Conservation (phyloP, 768 basidiomycete species). For the Phanerochaete sordida region DNA sequence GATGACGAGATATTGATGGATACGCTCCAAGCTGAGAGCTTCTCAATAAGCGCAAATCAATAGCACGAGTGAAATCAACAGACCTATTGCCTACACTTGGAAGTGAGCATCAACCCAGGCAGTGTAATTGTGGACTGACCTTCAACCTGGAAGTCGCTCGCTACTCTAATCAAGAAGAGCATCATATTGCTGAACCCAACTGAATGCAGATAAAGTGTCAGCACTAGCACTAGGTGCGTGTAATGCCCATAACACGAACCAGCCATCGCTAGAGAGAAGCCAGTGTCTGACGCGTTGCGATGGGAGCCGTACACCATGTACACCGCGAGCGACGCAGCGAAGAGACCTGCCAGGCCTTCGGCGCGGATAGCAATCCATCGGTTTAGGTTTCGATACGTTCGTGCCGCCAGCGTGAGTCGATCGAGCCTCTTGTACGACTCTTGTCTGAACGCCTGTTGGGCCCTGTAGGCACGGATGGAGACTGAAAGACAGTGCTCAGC, state of each 20-base stretch:
- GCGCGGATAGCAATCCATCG: constrained; percentile 10
- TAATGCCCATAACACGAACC: neutral
- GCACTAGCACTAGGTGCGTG: no score
- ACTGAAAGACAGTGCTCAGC: constrained; percentile 42
- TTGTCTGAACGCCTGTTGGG: constrained; percentile 8
- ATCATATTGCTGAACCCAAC: constrained; percentile 58
- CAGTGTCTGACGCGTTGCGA: constrained; percentile 1
- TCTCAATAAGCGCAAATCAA: constrained; percentile 2
- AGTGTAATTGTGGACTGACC: constrained; percentile 36
- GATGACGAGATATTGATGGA: constrained; percentile 50
- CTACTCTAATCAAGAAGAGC: constrained; percentile 45
- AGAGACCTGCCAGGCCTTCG: constrained; percentile 3
- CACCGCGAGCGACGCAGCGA: constrained; percentile 5
- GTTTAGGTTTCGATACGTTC: constrained; percentile 7
- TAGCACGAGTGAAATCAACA: neutral
- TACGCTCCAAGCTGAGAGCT: constrained; percentile 41
- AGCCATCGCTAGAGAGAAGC: constrained; percentile 10
- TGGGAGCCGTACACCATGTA: constrained; percentile 9
- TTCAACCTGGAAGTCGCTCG: constrained; percentile 44
- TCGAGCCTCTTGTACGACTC: constrained; percentile 6
- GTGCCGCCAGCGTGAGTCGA: constrained; percentile 1
- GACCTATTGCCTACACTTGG: constrained; percentile 10
- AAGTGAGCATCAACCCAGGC: neutral
- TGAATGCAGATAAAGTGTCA: constrained; percentile 11
- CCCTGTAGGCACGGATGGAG: constrained; percentile 12